phyloP scores from a whole-genome alignment of 1,284 basidiomycete species.

The Quambalaria eucalypti region DNA sequence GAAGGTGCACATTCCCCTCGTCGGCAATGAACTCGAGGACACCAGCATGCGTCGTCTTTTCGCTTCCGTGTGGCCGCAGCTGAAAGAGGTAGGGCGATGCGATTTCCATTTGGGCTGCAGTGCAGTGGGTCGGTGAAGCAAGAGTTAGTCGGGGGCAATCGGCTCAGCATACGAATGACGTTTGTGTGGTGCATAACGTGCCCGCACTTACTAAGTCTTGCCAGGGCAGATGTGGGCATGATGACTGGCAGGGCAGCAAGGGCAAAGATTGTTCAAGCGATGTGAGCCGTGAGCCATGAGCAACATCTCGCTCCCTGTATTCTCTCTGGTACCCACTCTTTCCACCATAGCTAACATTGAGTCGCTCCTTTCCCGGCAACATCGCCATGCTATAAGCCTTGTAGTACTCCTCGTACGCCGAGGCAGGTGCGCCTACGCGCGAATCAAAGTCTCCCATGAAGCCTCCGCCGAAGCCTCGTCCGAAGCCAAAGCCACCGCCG shows the following conservation, averaged over 20 bases:
- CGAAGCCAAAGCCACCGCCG: constrained; percentile 8
- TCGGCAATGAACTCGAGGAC: constrained; percentile 98
- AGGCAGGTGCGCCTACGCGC: constrained; percentile 28
- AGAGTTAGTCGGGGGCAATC: background rate
- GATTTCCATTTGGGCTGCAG: constrained; percentile 69
- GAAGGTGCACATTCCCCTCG: constrained; percentile 87
- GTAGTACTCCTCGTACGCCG: constrained; percentile 44
- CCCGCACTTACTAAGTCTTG: constrained; percentile 60
- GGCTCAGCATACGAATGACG: background rate
- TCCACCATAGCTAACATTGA: constrained; percentile 86
- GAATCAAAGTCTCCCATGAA: constrained; percentile 22
- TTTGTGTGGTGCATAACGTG: background rate
- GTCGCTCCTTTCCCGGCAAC: constrained; percentile 68
- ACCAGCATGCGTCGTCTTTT: constrained; percentile 70
- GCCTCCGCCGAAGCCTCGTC: constrained; percentile 8
- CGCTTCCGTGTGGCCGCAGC: constrained; percentile 65
- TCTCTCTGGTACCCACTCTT: constrained; percentile 65
- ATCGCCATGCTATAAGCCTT: constrained; percentile 73
- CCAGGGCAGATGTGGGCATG: constrained; percentile 90
- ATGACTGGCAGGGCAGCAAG: constrained; percentile 60
- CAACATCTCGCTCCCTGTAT: background rate
- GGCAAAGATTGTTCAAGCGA: background rate
- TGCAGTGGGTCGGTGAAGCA: background rate
- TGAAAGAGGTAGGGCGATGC: constrained; percentile 94
- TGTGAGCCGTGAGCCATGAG: background rate